Evolutionary conservation across 768 basidiomycete species (phyloP).

Genomic region (Ramaria rubella): DNA sequence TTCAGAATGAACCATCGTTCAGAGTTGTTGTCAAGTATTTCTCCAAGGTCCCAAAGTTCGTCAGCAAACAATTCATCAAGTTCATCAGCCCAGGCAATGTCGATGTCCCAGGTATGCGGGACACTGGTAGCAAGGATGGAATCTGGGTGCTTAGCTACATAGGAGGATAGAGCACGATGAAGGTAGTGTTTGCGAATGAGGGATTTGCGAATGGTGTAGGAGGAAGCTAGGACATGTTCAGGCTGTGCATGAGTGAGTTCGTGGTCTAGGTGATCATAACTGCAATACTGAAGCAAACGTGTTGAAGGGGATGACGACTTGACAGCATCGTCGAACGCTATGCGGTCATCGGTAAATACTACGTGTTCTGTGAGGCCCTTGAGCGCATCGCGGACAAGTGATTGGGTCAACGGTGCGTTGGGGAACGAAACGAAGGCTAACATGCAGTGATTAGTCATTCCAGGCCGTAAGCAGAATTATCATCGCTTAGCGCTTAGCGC

Average conservation of each 20-base stretch:
- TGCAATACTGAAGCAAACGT: slow-evolving; percentile 70
- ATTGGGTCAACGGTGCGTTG: slow-evolving; percentile 44
- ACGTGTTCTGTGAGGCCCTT: slow-evolving; percentile 25
- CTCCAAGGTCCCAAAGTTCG: slow-evolving; percentile 83
- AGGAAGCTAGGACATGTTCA: slow-evolving; percentile 57
- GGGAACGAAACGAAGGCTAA: slow-evolving; percentile 48
- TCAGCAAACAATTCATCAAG: slow-evolving; percentile 90
- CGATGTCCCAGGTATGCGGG: slow-evolving; percentile 78
- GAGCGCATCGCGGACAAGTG: slow-evolving; percentile 41
- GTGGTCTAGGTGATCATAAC: slow-evolving; percentile 84
- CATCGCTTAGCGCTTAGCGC: no score
- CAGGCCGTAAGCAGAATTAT: no score
- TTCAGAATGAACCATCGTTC: slow-evolving; percentile 89
- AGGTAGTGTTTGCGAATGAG: slow-evolving; percentile 94
- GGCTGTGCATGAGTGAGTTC: slow-evolving; percentile 52
- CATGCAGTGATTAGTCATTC: no score
- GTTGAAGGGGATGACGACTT: background rate
- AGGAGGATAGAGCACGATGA: slow-evolving; percentile 63
- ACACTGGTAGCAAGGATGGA: slow-evolving; percentile 49
- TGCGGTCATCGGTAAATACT: slow-evolving; percentile 20
- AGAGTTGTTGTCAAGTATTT: slow-evolving; percentile 42
- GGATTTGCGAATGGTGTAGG: slow-evolving; percentile 85
- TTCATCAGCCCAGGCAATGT: slow-evolving; percentile 87
- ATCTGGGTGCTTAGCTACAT: slow-evolving; percentile 60
- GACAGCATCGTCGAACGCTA: slow-evolving; percentile 8